Conservation (phyloP, 768 basidiomycete genomes). For the Galerina sulciceps region DNA sequence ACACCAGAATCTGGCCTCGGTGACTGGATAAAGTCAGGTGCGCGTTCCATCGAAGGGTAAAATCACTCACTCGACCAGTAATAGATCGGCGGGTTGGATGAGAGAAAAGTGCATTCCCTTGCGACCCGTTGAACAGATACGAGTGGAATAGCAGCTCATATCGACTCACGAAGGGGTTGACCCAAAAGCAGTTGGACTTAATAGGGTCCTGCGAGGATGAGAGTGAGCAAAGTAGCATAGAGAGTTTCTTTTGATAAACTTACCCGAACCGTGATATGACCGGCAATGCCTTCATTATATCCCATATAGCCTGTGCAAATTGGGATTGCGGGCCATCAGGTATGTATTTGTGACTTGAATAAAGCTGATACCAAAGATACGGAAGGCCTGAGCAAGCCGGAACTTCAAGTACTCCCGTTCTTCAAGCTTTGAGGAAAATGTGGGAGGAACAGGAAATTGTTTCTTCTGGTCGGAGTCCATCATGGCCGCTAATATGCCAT, state of each 20-base stretch:
- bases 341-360: background rate
- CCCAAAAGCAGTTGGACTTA: slow-evolving; percentile 48
- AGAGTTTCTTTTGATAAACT: background rate
- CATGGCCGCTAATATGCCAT: slow-evolving; percentile 11
- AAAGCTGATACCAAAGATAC: slow-evolving; percentile 42
- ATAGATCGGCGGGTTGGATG: slow-evolving; percentile 46
- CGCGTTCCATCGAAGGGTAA: background rate
- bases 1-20: slow-evolving; percentile 29
- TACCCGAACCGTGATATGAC: slow-evolving; percentile 54
- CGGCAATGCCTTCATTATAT: slow-evolving; percentile 52
- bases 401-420: slow-evolving; percentile 48
- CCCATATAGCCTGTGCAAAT: slow-evolving; percentile 36
- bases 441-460: slow-evolving; percentile 31
- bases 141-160: background rate
- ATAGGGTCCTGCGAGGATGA: slow-evolving; percentile 37
- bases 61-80: slow-evolving; percentile 45
- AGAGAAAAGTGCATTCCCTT: slow-evolving; percentile 50
- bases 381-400: slow-evolving; percentile 48
- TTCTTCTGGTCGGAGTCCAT: slow-evolving; percentile 14
- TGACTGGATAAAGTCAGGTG: slow-evolving; percentile 20
- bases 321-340: background rate
- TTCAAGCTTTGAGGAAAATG: slow-evolving; percentile 36
- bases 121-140: background rate
- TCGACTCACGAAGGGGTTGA: slow-evolving; percentile 45
- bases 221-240: background rate